Evolutionary conservation across 306 rosid genomes (phyloP).

Genomic region (Vigna mungo): DNA sequence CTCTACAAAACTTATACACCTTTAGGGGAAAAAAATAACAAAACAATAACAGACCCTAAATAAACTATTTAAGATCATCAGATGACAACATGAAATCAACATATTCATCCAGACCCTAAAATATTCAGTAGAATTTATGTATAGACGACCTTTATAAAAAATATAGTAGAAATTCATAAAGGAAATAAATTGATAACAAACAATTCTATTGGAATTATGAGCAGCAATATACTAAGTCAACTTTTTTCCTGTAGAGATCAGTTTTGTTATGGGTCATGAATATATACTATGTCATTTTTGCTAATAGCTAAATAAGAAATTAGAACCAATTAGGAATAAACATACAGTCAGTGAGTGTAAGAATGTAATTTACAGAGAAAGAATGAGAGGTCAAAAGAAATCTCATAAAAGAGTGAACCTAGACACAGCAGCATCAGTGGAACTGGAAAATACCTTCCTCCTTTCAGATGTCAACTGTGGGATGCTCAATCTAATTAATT

Average conservation of each 20-base stretch:
- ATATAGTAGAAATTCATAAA: neutral
- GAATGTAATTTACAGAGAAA: conserved; percentile 5
- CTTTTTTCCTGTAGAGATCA: conserved; percentile 10
- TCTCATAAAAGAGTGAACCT: conserved; percentile 20
- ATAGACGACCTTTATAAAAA: conserved; percentile 2
- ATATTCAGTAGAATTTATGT: neutral
- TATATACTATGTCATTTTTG: neutral
- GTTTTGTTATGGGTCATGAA: conserved; percentile 21
- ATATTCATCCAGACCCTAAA: conserved; percentile 28
- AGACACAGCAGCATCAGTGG: conserved; percentile 30
- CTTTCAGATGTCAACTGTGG: conserved; percentile 94
- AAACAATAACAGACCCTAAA: neutral
- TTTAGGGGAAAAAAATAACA: neutral
- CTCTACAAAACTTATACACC: neutral
- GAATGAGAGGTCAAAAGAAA: neutral
- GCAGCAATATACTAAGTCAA: neutral
- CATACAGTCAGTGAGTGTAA: neutral
- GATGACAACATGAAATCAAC: conserved; percentile 35
- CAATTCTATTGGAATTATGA: conserved; percentile 7
- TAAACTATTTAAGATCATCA: conserved; percentile 1
- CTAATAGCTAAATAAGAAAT: conserved; percentile 15
- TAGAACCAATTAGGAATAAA: conserved; percentile 35
- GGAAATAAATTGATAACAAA: conserved; percentile 35
- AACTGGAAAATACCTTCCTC: conserved; percentile 73
- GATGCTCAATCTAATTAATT: conserved; percentile 73